Conservation (phyloP, 805 yeast species). For the Saccharomycopsis malanga region DNA sequence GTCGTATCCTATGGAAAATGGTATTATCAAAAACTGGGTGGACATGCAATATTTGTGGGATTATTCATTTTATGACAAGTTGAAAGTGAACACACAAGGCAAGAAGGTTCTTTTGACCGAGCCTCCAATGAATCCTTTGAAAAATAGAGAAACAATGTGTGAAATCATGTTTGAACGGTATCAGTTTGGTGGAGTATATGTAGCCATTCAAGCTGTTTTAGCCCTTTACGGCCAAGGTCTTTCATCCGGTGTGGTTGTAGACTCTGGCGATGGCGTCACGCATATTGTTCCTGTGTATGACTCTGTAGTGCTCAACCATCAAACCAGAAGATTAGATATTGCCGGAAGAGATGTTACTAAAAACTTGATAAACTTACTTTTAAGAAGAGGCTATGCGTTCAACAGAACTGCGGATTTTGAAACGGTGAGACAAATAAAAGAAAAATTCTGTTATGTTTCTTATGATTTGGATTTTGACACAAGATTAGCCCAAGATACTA, state of each 20-base stretch:
- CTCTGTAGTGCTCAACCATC: slow-evolving; percentile 90
- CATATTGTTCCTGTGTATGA: slow-evolving; percentile 98
- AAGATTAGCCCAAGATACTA: slow-evolving; percentile 87
- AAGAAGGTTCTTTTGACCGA: slow-evolving; percentile 85
- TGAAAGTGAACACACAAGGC: slow-evolving; percentile 72
- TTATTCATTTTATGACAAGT: slow-evolving; percentile 87
- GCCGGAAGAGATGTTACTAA: slow-evolving; percentile 99
- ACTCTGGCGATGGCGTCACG: slow-evolving; percentile 98
- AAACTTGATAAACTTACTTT: slow-evolving; percentile 79
- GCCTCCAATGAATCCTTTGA: slow-evolving; percentile 96
- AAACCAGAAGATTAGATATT: slow-evolving; percentile 86
- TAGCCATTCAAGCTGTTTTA: slow-evolving; percentile 95
- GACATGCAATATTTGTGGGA: slow-evolving; percentile 99
- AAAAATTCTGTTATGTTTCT: slow-evolving; percentile 89
- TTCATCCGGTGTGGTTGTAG: slow-evolving; percentile 95
- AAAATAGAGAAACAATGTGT: slow-evolving; percentile 86
- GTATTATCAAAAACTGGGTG: slow-evolving; percentile 95
- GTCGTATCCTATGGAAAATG: slow-evolving; percentile 98
- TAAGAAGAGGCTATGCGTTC: slow-evolving; percentile 96
- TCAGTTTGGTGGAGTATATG: slow-evolving; percentile 86
- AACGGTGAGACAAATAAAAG: slow-evolving; percentile 96
- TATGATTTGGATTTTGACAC: slow-evolving; percentile 89
- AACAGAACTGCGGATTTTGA: slow-evolving; percentile 98
- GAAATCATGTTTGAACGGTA: slow-evolving; percentile 90
- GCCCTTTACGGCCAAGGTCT: slow-evolving; percentile 96